These are phyloP conservation scores for Trichoderma simmonsii DNA, from an alignment of 2,329 filamentous ascomycete genomes.

Conservation along the genomic window DNA sequence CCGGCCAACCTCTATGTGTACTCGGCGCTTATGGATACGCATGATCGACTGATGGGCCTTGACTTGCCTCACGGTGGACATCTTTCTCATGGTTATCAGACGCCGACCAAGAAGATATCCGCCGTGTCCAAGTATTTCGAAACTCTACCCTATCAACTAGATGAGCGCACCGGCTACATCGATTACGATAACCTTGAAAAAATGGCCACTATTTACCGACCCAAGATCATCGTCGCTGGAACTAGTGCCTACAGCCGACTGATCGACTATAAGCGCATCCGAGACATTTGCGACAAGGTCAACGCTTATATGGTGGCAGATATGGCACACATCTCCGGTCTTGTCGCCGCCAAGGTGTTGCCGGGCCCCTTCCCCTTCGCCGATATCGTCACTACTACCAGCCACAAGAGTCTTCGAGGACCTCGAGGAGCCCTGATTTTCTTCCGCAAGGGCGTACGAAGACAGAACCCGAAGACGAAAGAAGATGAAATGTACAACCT, in stretches of 20 bases:
- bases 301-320: slow-evolving; percentile 92
- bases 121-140: slow-evolving; percentile 99
- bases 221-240: slow-evolving; percentile 92
- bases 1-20: slow-evolving; percentile 87
- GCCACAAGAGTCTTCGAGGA: slow-evolving; percentile 94
- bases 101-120: slow-evolving; percentile 91
- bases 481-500: slow-evolving; percentile 85
- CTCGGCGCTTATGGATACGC: slow-evolving; percentile 85
- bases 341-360: slow-evolving; percentile 88
- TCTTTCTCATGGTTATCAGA: slow-evolving; percentile 96
- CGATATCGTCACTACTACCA: slow-evolving; percentile 96
- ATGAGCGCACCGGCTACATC: slow-evolving; percentile 87
- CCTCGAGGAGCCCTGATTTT: slow-evolving; percentile 98
- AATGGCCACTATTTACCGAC: slow-evolving; percentile 82
- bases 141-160: slow-evolving; percentile 89
- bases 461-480: slow-evolving; percentile 79
- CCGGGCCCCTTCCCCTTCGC: slow-evolving; percentile 85
- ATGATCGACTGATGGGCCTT: slow-evolving; percentile 95
- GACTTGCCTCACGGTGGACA: slow-evolving; percentile 96
- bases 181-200: slow-evolving; percentile 92
- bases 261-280: slow-evolving; percentile 93
- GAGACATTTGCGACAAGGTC: slow-evolving; percentile 83
- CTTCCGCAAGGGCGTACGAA: slow-evolving; percentile 88
- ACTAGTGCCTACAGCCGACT: slow-evolving; percentile 94
- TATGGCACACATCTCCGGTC: slow-evolving; percentile 95